Conservation (phyloP, 257 asterid species). For the Hygrophila difformis region DNA sequence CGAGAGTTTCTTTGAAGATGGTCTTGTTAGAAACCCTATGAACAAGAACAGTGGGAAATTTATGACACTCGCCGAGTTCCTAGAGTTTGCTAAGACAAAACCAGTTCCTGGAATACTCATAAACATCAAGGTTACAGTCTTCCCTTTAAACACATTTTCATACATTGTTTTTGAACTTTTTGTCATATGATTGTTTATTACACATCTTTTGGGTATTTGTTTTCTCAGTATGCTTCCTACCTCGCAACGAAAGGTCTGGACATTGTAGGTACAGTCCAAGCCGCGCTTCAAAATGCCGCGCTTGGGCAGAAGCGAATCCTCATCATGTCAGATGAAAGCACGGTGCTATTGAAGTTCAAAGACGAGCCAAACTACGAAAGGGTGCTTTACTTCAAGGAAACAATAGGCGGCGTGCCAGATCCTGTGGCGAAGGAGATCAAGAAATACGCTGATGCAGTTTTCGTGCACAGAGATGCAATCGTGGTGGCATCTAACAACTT, state of each 20-base stretch:
- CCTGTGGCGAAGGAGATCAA: constrained; percentile 50
- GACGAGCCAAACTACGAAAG: constrained; percentile 37
- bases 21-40: constrained; percentile 47
- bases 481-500: constrained; percentile 31
- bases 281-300: constrained; percentile 52
- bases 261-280: constrained; percentile 38
- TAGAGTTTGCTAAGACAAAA: constrained; percentile 56
- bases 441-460: constrained; percentile 72
- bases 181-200: background rate
- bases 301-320: constrained; percentile 57
- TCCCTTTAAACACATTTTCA: background rate
- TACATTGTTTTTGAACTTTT: too few relatives aligned
- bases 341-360: constrained; percentile 53
- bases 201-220: background rate
- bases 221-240: constrained; percentile 58
- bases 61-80: constrained; percentile 51
- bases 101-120: constrained; percentile 47
- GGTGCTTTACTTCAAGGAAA: constrained; percentile 34
- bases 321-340: constrained; percentile 63
- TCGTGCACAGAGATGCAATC: constrained; percentile 44
- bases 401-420: constrained; percentile 35
- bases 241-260: constrained; percentile 61
- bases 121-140: constrained; percentile 20
- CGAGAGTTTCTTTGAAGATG: constrained; percentile 29
- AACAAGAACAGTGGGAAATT: constrained; percentile 64